Conservation (phyloP, 1,284 basidiomycete species). For the Chiua sp. region DNA sequence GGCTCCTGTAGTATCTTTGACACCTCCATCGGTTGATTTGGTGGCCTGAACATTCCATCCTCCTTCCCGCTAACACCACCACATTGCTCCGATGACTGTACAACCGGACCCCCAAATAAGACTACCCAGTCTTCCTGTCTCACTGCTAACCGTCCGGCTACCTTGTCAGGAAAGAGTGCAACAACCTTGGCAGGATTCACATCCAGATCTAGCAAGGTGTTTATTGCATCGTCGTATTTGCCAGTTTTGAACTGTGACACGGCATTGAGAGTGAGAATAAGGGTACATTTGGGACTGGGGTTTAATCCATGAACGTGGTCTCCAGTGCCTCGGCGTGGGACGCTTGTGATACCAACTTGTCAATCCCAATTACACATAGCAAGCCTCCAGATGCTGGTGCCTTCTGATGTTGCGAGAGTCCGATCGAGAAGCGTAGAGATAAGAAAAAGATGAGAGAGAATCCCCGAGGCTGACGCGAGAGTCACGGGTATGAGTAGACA, state of each 20-base stretch:
- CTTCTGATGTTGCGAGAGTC: constrained; percentile 61
- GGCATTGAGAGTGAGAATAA: constrained; percentile 74
- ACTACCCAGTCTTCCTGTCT: constrained; percentile 80
- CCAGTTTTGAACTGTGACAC: constrained; percentile 76
- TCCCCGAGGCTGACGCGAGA: constrained; percentile 1
- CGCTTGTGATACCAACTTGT: constrained; percentile 79
- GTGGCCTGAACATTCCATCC: constrained; percentile 33
- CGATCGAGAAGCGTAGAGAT: constrained; percentile 79
- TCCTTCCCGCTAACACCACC: constrained; percentile 15
- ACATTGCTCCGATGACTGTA: constrained; percentile 20
- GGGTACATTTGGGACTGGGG: constrained; percentile 59
- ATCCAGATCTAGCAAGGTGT: constrained; percentile 88
- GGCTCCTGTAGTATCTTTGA: constrained; percentile 15
- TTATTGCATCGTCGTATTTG: constrained; percentile 80
- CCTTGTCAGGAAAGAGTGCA: constrained; percentile 82
- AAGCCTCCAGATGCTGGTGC: constrained; percentile 82
- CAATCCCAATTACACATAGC: constrained; percentile 80
- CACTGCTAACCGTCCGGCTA: constrained; percentile 82
- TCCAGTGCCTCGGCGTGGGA: constrained; percentile 81
- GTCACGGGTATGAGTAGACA: constrained; percentile 51
- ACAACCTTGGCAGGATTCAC: constrained; percentile 95
- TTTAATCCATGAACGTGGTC: constrained; percentile 45
- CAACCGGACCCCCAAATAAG: constrained; percentile 80
- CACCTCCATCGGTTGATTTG: constrained; percentile 29
- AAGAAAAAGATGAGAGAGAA: constrained; percentile 61